Evolutionary conservation across 129 eudicot genomes (phyloP), one percentile per base, ranked within the genome.

Genomic region (Pseudognaphalium luteoalbum): DNA sequence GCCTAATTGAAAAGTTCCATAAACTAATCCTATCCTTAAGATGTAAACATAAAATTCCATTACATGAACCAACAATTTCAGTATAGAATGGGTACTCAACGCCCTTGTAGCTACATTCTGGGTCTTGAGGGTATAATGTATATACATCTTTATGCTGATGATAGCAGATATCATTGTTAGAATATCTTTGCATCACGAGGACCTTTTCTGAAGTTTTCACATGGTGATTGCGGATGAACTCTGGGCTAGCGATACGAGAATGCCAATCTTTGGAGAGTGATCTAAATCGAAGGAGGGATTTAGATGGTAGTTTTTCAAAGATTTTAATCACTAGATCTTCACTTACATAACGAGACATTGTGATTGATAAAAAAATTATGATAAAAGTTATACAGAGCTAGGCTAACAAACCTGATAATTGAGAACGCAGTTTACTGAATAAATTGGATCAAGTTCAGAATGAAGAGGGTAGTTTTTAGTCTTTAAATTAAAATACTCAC

Each of bases 171-270:
- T 22, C 11, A 19, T 28, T 6, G 20, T 59, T 9, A 59, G 20
- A 22, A 7, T n/a, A 21, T 9, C 8, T 56, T 2, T 59, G 65
- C 15, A 10, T 19, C 4, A 59, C 8, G 17, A 59, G 65, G 65
- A 59, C 25, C 9, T 56, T 59, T 59, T 59, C 28, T 8, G 65
- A 59, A 10, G 65, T 4, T 19, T 25, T 0, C 7, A 59, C 11
- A 59, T 20, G 25, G 65, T 59, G 65, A 9, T 19, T 59, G 65
- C 65, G 14, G 65, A 59, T 59, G 33, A 59, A 59, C 6, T 59
- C 65, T 9, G 65, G 65, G 65, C 65, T 59, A 59, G 34, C 65
- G 29, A 59, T 22, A 59, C 65, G 33, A 59, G 65, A 59, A 59
- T 1, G 21, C 65, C 33, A 59, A 21, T 28, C 19, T 59, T 59